These are phyloP conservation scores for Erysiphe pulchra DNA, from an alignment of 2,329 filamentous ascomycete species.

Conservation along the genomic window DNA sequence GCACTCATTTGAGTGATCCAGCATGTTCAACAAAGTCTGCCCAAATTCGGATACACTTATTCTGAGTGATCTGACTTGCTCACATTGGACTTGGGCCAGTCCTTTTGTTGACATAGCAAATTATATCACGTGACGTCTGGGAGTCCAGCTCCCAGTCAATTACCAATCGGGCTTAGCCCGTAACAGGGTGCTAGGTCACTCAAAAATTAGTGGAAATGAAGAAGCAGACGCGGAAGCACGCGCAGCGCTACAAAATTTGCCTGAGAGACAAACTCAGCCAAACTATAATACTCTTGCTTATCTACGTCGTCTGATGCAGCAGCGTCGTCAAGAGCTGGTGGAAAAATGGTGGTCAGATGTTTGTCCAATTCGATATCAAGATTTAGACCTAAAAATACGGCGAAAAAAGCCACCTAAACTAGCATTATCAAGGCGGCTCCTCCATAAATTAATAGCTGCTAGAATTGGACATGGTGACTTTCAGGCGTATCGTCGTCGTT, in stretches of 20 bases:
- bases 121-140: too few species aligned
- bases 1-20: too few species aligned
- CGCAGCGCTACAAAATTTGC: not conserved
- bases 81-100: too few species aligned
- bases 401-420: not conserved
- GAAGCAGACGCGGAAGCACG: not conserved
- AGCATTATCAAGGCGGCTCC: not conserved
- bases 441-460: too few species aligned
- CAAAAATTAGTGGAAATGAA: not conserved
- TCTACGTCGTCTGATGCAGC: not conserved
- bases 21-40: too few species aligned
- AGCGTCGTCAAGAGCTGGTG: not conserved
- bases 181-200: not conserved
- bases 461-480: too few species aligned
- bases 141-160: too few species aligned
- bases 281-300: not conserved
- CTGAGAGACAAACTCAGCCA: not conserved
- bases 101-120: too few species aligned
- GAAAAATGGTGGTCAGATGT: not conserved
- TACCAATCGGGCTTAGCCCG: too few species aligned
- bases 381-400: not conserved
- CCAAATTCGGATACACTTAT: too few species aligned
- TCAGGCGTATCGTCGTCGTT: too few species aligned
- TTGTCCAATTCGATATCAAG: not conserved
- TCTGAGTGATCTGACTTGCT: too few species aligned